Evolutionary conservation across 306 rosid species (phyloP).

Genomic region (Echinosophora koreensis): DNA sequence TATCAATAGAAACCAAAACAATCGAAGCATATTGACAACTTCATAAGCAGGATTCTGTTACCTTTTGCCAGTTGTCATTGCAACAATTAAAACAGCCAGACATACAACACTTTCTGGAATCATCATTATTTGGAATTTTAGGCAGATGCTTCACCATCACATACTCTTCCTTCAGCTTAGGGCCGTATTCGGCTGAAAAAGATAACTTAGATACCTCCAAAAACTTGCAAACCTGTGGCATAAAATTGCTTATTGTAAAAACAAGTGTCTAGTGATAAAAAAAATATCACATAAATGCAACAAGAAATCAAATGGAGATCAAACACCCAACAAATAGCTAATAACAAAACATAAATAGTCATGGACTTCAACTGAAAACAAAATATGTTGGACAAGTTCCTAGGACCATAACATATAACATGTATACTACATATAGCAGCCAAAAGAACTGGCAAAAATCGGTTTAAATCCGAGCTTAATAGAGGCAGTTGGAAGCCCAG

Average conservation of each 20-base stretch:
- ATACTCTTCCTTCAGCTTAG: slow-evolving; percentile 93
- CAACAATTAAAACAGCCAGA: slow-evolving; percentile 83
- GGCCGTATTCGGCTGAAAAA: slow-evolving; percentile 95
- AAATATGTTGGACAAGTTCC: slow-evolving; percentile 26
- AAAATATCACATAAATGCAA: slow-evolving; percentile 34
- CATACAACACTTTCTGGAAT: slow-evolving; percentile 77
- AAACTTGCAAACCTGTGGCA: slow-evolving; percentile 92
- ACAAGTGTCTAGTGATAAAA: slow-evolving; percentile 28
- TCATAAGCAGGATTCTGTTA: slow-evolving; percentile 46
- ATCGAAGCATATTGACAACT: slow-evolving; percentile 26
- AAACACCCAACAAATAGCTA: slow-evolving; percentile 28
- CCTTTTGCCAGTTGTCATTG: slow-evolving; percentile 99
- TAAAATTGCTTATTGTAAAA: slow-evolving; percentile 44
- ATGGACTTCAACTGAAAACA: slow-evolving; percentile 33
- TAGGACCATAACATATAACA: slow-evolving; percentile 28
- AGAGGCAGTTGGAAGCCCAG: slow-evolving; percentile 20
- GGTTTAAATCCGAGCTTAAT: slow-evolving; percentile 16
- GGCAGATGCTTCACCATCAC: slow-evolving; percentile 98
- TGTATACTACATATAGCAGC: slow-evolving; percentile 19
- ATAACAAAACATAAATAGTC: slow-evolving; percentile 29
- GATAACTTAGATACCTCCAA: slow-evolving; percentile 96
- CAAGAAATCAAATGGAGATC: slow-evolving; percentile 38
- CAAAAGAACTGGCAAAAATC: slow-evolving; percentile 1
- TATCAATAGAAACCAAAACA: slow-evolving; percentile 31
- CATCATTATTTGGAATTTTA: slow-evolving; percentile 65